Base-by-base conservation (phyloP, 1,139 yeast species). In the Nadsonia commutata region DNA sequence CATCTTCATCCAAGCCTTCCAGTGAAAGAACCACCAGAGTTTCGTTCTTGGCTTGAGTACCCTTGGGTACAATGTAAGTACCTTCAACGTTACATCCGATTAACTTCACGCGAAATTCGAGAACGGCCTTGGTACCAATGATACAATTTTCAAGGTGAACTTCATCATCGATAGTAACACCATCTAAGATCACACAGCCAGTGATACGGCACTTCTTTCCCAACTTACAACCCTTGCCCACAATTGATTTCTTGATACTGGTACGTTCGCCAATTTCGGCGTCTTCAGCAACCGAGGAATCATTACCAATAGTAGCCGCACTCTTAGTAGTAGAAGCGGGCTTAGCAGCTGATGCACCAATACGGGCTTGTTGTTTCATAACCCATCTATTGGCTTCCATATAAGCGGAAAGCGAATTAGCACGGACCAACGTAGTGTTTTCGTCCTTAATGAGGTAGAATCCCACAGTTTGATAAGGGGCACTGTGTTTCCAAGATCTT, bases 321-420 rank as follows among this genome's bases (percentile, higher is more conserved):
- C 70, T 65, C 51, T 79, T 78, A 31, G 68, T 62, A n/a, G 64
- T 63, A 2, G 59, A 51, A 2, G 65, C 60, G 31, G 65, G 67
- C 37, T 63, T 57, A 18, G 63, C 60, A 23, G 53, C 36, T 18
- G 46, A 44, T 20, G 48, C 53, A 31, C 45, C 41, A 16, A 40
- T 45, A 42, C 53, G 52, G 11, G 65, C 65, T n/a, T 49, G 52
- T 18, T 46, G 70, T 57, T 76, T 82, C 74, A 88, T 72, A 46
- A 80, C 70, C 55, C 75, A 70, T 50, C 97, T 71, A 59, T 86
- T 90, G n/a, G 94, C 88, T 63, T 90, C 98, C 76, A 85, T 74
- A 59, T 78, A 84, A 3, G 88, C 85, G 1, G 85, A 74, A 42
- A 83, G 66, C 55, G 79, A 83, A 58, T 85, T 85, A 43, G 80